Base-by-base conservation (phyloP, 2,329 filamentous ascomycete genomes). In the Graphilbum fragrans region DNA sequence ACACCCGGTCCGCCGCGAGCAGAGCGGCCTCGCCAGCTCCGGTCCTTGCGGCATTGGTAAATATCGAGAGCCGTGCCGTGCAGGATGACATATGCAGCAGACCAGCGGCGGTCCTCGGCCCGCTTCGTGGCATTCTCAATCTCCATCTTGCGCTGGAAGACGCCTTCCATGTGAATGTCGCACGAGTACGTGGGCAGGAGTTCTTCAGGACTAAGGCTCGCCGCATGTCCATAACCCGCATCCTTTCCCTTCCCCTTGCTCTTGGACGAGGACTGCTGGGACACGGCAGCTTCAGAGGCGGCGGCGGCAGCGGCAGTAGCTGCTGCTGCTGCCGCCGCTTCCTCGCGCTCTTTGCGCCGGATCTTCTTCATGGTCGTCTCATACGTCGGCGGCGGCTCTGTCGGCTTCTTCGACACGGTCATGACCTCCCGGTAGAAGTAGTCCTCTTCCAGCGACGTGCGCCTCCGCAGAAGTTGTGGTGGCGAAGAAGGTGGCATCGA, bases 11-110 rank as follows among this genome's bases (percentile, higher is more conserved):
- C 69, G 37, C 60, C 61, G 48, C 66, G 70, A 45, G 55, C 58
- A 42, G 58, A 65, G 52, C 60, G 63, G 44, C 69, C 67, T 2
- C 14, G 25, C 60, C 66, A 67, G 22, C 63, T 64, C 53, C 70
- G 66, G 39, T 72, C 66, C 50, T 70, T 70, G 58, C 82, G 83
- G 41, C 72, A 66, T 39, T 72, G 68, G 60, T 85, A 69, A 22
- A 87, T 62, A 53, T 70, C 72, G 49, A 87, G 67, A 33, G 78
- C 71, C 1, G 82, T 86, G 10, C 82, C 82, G 50, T 74, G 72
- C 22, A 87, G 65, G 7, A 74, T 65, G 17, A 77, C 74, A 45
- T 76, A 80, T 19, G 74, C 69, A 42, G 73, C 66, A 48, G 68
- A 65, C 80, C 80, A 85, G 49, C 74, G 72, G 35, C 78, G 69